Percentiles rank a stretch among this genome's conserved stretches.
These are phyloP conservation scores for Marasmius tenuissimus DNA, from an alignment of 1,284 basidiomycete genomes.

Conservation along the genomic window DNA sequence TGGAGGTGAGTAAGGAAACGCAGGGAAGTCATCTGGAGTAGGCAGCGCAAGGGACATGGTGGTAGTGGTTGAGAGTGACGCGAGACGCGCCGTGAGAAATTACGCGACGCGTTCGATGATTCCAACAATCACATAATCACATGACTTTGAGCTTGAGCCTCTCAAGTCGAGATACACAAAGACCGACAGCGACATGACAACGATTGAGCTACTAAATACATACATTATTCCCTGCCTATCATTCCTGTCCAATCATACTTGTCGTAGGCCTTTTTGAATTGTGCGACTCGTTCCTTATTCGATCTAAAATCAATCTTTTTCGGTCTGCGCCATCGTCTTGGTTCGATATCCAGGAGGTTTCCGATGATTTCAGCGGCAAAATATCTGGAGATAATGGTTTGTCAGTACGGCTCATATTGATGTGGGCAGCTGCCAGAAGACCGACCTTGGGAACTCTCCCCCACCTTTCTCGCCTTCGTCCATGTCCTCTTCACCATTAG, in stretches of 20 bases:
- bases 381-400: conserved; percentile 53
- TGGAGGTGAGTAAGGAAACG: conserved; percentile 81
- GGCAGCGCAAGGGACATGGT: conserved; percentile 36
- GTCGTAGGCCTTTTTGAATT: conserved; percentile 69
- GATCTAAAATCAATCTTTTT: conserved; percentile 68
- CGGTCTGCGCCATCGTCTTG: conserved; percentile 85
- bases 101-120: neutral
- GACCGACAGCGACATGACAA: neutral
- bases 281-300: conserved; percentile 69
- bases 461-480: conserved; percentile 89
- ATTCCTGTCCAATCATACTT: conserved; percentile 81
- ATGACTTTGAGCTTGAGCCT: neutral
- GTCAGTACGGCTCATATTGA: too few species aligned
- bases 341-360: conserved; percentile 85
- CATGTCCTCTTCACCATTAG: conserved; percentile 64
- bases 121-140: neutral
- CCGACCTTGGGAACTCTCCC: conserved; percentile 84
- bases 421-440: conserved; percentile 8
- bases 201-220: neutral
- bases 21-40: conserved; percentile 66
- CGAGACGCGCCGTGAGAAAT: neutral
- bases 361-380: conserved; percentile 97
- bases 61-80: neutral
- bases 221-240: conserved; percentile 40
- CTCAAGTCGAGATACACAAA: neutral